Conservation (phyloP, 805 yeast genomes). For the Pichia phayaonensis region DNA sequence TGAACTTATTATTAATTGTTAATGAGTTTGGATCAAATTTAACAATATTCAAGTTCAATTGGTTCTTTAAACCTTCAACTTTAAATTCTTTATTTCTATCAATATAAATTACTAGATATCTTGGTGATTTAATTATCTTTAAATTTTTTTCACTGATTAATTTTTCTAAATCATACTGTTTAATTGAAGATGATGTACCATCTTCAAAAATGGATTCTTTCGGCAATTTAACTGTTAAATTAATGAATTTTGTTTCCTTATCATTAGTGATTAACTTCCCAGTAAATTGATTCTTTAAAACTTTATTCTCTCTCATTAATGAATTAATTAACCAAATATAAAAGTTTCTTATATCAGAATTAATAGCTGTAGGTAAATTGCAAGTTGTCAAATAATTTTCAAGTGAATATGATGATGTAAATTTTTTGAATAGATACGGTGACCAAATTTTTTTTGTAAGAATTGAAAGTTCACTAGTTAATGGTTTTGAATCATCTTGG, state of each 20-base stretch:
- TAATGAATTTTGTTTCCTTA: slow-evolving; percentile 38
- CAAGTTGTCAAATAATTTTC: slow-evolving; percentile 37
- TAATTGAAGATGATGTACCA: slow-evolving; percentile 36
- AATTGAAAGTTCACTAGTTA: slow-evolving; percentile 35
- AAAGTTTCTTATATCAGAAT: slow-evolving; percentile 37
- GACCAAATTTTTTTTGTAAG: slow-evolving; percentile 61
- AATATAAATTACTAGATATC: slow-evolving; percentile 46
- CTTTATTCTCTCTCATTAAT: slow-evolving; percentile 28
- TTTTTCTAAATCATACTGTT: slow-evolving; percentile 40
- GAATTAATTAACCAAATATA: slow-evolving; percentile 53
- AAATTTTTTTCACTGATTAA: slow-evolving; percentile 39
- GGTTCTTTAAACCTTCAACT: slow-evolving; percentile 26
- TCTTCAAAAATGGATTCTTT: slow-evolving; percentile 47
- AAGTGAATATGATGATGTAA: slow-evolving; percentile 63
- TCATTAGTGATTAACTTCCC: slow-evolving; percentile 37
- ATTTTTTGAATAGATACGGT: slow-evolving; percentile 45
- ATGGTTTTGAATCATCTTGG: slow-evolving; percentile 17
- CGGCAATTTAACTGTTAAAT: slow-evolving; percentile 55
- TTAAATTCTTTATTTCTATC: slow-evolving; percentile 39
- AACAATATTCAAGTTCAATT: slow-evolving; percentile 55
- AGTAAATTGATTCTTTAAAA: slow-evolving; percentile 36
- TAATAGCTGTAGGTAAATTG: slow-evolving; percentile 37
- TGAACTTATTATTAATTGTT: slow-evolving; percentile 18
- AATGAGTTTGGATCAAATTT: slow-evolving; percentile 40
- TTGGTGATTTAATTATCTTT: slow-evolving; percentile 40